Conservation (phyloP, 2,329 filamentous ascomycete genomes). For the Harringtonia aguacate region DNA sequence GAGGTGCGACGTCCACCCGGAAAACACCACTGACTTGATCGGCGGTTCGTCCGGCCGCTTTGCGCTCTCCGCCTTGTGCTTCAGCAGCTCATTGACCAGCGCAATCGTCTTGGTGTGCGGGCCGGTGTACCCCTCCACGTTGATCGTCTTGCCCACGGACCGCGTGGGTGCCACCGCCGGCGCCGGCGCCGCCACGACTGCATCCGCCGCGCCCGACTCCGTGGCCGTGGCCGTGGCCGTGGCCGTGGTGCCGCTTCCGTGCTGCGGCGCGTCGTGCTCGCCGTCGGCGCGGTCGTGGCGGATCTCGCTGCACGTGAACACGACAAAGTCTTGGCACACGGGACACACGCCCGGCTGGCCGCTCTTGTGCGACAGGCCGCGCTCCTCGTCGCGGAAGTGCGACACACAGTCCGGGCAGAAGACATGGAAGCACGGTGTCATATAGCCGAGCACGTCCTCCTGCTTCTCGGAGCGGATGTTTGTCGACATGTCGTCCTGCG, state of each 20-base stretch:
- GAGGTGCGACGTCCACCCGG: constrained; percentile 89
- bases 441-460: constrained; percentile 59
- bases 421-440: constrained; percentile 82
- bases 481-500: constrained; percentile 23
- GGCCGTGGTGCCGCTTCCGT: constrained; percentile 19
- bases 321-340: constrained; percentile 55
- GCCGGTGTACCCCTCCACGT: constrained; percentile 60
- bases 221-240: constrained; percentile 7
- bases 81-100: constrained; percentile 62
- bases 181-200: neutral
- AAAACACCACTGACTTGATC: constrained; percentile 90
- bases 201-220: constrained; percentile 3
- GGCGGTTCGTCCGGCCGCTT: constrained; percentile 55
- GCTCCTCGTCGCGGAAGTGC: constrained; percentile 43
- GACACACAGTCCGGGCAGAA: constrained; percentile 67
- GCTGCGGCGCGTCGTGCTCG: constrained; percentile 43
- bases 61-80: constrained; percentile 51
- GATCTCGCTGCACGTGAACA: constrained; percentile 57
- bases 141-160: constrained; percentile 33
- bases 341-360: constrained; percentile 47
- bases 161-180: neutral
- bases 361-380: constrained; percentile 26
- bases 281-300: constrained; percentile 47
- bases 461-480: constrained; percentile 46
- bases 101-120: constrained; percentile 89